Evolutionary conservation across 2,329 filamentous ascomycete species (phyloP), one percentile per base, ranked within the genome.

Genomic region (Fusarium falciforme): DNA sequence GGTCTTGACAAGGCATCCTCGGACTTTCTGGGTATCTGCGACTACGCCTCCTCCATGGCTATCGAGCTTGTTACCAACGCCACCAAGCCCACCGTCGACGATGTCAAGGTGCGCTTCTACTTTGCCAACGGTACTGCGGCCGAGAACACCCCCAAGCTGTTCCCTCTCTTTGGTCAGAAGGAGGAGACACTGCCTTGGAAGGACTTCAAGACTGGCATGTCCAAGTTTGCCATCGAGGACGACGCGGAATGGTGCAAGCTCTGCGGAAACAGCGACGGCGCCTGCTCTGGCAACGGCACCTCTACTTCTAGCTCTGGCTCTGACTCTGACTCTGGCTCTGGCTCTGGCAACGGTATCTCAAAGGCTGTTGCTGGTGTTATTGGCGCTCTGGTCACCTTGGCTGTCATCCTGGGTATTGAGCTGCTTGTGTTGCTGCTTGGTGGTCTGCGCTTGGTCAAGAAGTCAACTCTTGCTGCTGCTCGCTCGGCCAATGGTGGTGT

Each of bases 1-100:
- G 81, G 86, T 69, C 85, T 92, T 65, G 83, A 85, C 7, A 79
- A 82, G 14, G 87, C 84, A 2, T 89, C 87, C 67, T 75, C 83
- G 1, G 85, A 93, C 80, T 97, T 98, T 85, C 91, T 85, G 68
- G 93, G 93, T 64, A 85, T 98, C 14, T 91, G 92, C n/a, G 92
- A 95, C 84, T 98, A 98, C 78, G 94, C 94, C 6, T 93, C 92
- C 4, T 91, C 91, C 73, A 94, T 97, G 89, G 87, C 87, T 7
- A 95, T 97, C 80, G 95, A 98, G 85, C 84, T 92, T 25, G 85
- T 91, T 63, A 89, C 89, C 74, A 82, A 88, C 88, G 84, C 84
- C 5, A 86, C 83, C 14, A 75, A 79, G 80, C 89, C 91, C 12
- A 72, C 77, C 67, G 44, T 59, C 35, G 76, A 85, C 33, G 86